A percentile compares a stretch with the other conserved stretches of the same genome.
Conservation (phyloP, 208 protist species). For the Leptomonas seymouri region DNA sequence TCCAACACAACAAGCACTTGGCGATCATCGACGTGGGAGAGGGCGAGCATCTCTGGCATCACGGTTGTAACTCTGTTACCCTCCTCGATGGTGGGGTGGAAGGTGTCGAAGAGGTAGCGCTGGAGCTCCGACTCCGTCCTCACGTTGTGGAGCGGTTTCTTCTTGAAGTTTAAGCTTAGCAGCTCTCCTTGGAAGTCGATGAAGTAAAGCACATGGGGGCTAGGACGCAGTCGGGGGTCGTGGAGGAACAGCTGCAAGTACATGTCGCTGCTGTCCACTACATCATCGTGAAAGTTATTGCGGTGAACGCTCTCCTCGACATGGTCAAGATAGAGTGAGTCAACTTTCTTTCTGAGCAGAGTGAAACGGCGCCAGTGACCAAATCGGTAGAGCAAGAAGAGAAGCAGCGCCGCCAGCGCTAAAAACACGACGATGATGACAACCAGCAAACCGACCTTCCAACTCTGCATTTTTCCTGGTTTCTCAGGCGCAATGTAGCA, state of each 20-base stretch:
- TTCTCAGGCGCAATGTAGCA: not conserved
- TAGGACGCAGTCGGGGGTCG: slow-evolving; percentile 28
- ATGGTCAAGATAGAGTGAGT: slow-evolving; percentile 14
- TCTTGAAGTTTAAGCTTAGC: slow-evolving; percentile 46
- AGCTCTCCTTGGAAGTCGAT: slow-evolving; percentile 45
- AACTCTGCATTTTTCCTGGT: slow-evolving; percentile 42
- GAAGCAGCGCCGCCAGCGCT: slow-evolving; percentile 31
- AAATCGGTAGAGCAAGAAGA: slow-evolving; percentile 49
- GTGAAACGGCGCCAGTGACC: slow-evolving; percentile 14
- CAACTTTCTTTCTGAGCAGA: not conserved
- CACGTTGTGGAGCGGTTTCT: slow-evolving; percentile 11
- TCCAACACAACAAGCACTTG: slow-evolving; percentile 49
- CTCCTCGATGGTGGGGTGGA: slow-evolving; percentile 27
- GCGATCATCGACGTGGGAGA: slow-evolving; percentile 30
- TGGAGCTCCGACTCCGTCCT: slow-evolving; percentile 25
- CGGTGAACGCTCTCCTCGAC: slow-evolving; percentile 6
- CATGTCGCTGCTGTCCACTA: slow-evolving; percentile 2
- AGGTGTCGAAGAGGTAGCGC: slow-evolving; percentile 29
- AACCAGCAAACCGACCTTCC: slow-evolving; percentile 57
- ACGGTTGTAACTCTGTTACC: slow-evolving; percentile 10
- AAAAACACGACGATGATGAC: slow-evolving; percentile 65
- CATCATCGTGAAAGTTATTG: not conserved
- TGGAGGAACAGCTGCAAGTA: slow-evolving; percentile 21
- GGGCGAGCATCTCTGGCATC: slow-evolving; percentile 25
- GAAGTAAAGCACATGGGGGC: slow-evolving; percentile 47